Conservation (phyloP, 108 stramenopile genomes). For the Cyclotella sp. region DNA sequence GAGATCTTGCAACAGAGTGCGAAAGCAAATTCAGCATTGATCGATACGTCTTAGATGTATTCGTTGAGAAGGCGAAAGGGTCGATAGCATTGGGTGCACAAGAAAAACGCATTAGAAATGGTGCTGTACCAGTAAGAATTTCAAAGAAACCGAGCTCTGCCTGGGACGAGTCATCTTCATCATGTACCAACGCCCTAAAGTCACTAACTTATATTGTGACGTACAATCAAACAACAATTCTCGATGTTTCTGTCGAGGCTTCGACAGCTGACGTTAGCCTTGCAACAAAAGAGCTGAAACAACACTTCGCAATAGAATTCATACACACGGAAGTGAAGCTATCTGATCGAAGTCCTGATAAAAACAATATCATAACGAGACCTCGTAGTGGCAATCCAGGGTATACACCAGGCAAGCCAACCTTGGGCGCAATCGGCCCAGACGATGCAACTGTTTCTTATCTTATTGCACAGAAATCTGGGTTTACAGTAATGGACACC, state of each 20-base stretch:
- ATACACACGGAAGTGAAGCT: constrained; percentile 11
- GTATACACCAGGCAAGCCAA: constrained; percentile 55
- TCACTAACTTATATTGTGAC: constrained; percentile 37
- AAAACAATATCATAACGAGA: constrained; percentile 49
- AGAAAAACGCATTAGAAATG: background rate
- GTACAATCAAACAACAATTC: constrained; percentile 37
- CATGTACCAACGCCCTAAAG: constrained; percentile 46
- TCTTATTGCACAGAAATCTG: constrained; percentile 36
- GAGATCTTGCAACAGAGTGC: constrained; percentile 33
- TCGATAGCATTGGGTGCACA: constrained; percentile 15
- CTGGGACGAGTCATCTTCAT: constrained; percentile 31
- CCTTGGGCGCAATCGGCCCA: constrained; percentile 45
- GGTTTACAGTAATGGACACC: constrained; percentile 50
- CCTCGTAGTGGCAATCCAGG: constrained; percentile 65
- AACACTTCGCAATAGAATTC: constrained; percentile 47
- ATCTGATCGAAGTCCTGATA: constrained; percentile 21
- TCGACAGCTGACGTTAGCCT: constrained; percentile 26
- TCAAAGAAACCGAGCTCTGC: background rate
- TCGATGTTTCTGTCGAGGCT: constrained; percentile 32
- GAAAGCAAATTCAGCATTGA: constrained; percentile 22
- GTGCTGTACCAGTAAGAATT: constrained; percentile 10
- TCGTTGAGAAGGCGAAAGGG: constrained; percentile 35
- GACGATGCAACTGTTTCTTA: constrained; percentile 16
- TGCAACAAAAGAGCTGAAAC: constrained; percentile 21
- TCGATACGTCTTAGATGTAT: constrained; percentile 18